Evolutionary conservation across 2,329 filamentous ascomycete genomes (phyloP).

Genomic region (Ascochyta koolunga): DNA sequence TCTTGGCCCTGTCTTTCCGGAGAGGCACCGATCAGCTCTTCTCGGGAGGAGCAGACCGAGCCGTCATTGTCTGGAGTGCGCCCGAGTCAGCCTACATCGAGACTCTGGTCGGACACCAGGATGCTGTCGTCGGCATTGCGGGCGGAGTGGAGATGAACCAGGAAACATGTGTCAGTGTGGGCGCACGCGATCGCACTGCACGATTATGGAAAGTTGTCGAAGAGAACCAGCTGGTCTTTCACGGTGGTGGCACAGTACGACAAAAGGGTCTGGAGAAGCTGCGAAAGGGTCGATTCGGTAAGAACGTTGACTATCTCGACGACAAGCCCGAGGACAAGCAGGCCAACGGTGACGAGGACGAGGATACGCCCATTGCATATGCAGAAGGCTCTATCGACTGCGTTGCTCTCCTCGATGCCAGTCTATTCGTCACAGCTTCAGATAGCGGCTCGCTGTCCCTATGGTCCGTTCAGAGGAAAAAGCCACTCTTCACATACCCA

Average conservation of each 20-base stretch:
- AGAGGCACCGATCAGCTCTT: conserved; percentile 89
- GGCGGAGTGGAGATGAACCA: conserved; percentile 64
- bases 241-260: conserved; percentile 70
- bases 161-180: conserved; percentile 90
- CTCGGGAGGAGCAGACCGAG: conserved; percentile 87
- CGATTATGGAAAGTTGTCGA: conserved; percentile 95
- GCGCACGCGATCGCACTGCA: conserved; percentile 87
- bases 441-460: conserved; percentile 88
- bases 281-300: conserved; percentile 44
- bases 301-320: conserved; percentile 32
- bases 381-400: conserved; percentile 88
- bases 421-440: conserved; percentile 88
- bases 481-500: conserved; percentile 79
- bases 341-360: conserved; percentile 45
- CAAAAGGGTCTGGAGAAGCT: conserved; percentile 49
- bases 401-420: conserved; percentile 86
- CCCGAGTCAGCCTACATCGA: conserved; percentile 94
- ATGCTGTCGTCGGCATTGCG: conserved; percentile 83
- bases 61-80: conserved; percentile 93
- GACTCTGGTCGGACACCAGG: conserved; percentile 94
- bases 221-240: conserved; percentile 93
- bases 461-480: conserved; percentile 94
- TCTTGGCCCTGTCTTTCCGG: conserved; percentile 85
- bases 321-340: conserved; percentile 59
- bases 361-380: conserved; percentile 53